These are phyloP conservation scores for Nakazawaea anatomiae DNA, from an alignment of 805 yeast species.

Conservation along the genomic window DNA sequence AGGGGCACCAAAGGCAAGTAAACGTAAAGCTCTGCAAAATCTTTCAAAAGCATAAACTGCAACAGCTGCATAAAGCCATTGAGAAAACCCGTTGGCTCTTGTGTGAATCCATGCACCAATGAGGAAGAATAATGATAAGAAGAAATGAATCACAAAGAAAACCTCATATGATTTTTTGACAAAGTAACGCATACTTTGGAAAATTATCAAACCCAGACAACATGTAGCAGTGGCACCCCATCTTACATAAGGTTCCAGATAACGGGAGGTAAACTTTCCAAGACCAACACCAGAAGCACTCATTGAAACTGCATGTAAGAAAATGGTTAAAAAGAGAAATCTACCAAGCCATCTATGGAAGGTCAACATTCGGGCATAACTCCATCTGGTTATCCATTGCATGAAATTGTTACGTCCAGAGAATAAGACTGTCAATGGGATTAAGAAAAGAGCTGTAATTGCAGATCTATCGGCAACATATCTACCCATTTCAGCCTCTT, in stretches of 20 bases:
- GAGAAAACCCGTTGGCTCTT: neutral
- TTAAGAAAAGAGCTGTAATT: slow-evolving; percentile 36
- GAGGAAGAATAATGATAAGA: slow-evolving; percentile 33
- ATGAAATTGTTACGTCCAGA: slow-evolving; percentile 61
- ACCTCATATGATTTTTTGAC: slow-evolving; percentile 38
- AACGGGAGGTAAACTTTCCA: slow-evolving; percentile 14
- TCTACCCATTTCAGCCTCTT: slow-evolving; percentile 20
- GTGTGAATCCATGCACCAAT: slow-evolving; percentile 38
- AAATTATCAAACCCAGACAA: slow-evolving; percentile 29
- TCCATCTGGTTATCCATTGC: slow-evolving; percentile 56
- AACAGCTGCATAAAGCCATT: slow-evolving; percentile 7
- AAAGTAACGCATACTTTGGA: slow-evolving; percentile 36
- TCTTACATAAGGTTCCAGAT: neutral
- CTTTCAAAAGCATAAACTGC: slow-evolving; percentile 31
- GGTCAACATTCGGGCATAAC: slow-evolving; percentile 44
- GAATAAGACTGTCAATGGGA: slow-evolving; percentile 50
- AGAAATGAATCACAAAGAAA: slow-evolving; percentile 31
- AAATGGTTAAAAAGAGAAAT: slow-evolving; percentile 30
- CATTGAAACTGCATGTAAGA: slow-evolving; percentile 37
- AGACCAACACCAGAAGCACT: slow-evolving; percentile 17
- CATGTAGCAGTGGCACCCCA: slow-evolving; percentile 21
- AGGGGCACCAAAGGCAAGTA: slow-evolving; percentile 30
- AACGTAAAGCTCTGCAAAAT: slow-evolving; percentile 26
- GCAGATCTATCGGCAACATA: slow-evolving; percentile 49
- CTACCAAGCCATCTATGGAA: slow-evolving; percentile 57